These are phyloP conservation scores for Plasmodium cynomolgi DNA, from an alignment of 169 alveolate genomes.

Conservation along the genomic window DNA sequence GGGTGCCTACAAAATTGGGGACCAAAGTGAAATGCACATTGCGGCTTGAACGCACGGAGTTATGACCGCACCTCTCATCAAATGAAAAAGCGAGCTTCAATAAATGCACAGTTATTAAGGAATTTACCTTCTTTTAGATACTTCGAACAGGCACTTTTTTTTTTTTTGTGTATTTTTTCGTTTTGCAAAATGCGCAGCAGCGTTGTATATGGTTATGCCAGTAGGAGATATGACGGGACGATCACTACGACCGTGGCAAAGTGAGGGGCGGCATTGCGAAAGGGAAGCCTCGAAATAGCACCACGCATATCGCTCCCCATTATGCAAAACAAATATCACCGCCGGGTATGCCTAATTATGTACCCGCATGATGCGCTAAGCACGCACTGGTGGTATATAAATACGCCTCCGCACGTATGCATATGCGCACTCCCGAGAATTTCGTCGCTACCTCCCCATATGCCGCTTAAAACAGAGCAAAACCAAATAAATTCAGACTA, in stretches of 20 bases:
- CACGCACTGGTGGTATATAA: neutral
- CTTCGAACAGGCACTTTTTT: neutral
- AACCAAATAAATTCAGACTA: neutral
- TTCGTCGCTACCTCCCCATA: neutral
- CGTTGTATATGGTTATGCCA: neutral
- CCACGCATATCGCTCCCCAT: neutral
- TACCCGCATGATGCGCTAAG: neutral
- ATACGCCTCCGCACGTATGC: neutral
- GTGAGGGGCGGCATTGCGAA: no score
- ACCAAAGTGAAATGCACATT: neutral
- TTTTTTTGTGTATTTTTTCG: neutral
- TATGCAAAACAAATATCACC: neutral
- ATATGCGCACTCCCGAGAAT: neutral
- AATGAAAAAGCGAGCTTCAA: neutral
- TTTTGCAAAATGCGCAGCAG: neutral
- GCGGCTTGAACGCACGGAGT: neutral
- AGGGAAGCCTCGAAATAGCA: neutral
- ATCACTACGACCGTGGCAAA: no score
- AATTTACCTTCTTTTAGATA: neutral
- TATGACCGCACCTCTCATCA: neutral
- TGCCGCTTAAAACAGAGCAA: neutral
- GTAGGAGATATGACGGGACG: neutral
- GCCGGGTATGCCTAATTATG: neutral
- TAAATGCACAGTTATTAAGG: neutral
- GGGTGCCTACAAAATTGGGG: neutral